phyloP scores from a whole-genome alignment of 1,284 basidiomycete species.

The Macrocystidia cucumis region DNA sequence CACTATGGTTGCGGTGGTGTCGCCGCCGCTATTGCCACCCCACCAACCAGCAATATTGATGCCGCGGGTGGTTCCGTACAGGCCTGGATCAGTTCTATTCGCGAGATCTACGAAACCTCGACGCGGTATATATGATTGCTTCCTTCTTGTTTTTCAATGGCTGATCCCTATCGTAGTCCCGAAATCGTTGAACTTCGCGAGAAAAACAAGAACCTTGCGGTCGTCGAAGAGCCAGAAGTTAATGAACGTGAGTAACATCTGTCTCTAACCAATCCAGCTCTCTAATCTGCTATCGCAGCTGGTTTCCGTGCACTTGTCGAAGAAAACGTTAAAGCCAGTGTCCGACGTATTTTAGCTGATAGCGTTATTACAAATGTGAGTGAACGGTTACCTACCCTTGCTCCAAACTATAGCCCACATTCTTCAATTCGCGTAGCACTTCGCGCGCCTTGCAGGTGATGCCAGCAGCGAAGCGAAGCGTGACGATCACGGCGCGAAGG shows the following conservation, averaged over 20 bases:
- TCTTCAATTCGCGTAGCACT: too few species aligned
- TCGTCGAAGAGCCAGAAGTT: conserved; percentile 8
- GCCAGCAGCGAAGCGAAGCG: conserved; percentile 3
- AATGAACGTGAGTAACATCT: conserved; percentile 6
- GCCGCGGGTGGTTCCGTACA: conserved; percentile 20
- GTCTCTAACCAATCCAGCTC: not conserved
- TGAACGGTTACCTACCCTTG: too few species aligned
- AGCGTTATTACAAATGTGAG: conserved; percentile 19
- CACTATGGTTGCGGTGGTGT: conserved; percentile 29
- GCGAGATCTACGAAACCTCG: conserved; percentile 20
- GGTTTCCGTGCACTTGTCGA: conserved; percentile 25
- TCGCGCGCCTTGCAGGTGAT: conserved; percentile 3
- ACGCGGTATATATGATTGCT: conserved; percentile 12
- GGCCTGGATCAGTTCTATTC: conserved; percentile 24
- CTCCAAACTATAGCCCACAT: too few species aligned
- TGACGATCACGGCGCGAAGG: conserved; percentile 2
- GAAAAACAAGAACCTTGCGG: conserved; percentile 11
- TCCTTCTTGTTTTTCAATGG: not conserved
- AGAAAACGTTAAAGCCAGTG: conserved; percentile 37
- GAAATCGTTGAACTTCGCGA: conserved; percentile 21
- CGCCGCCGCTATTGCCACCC: conserved; percentile 22
- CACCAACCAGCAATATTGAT: conserved; percentile 14
- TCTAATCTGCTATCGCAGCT: conserved; percentile 7
- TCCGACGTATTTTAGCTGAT: conserved; percentile 38
- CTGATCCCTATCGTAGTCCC: conserved; percentile 9